Evolutionary conservation across 1,284 basidiomycete species (phyloP), one percentile per base, ranked within the genome.

Genomic region (Schizopora paradoxa): DNA sequence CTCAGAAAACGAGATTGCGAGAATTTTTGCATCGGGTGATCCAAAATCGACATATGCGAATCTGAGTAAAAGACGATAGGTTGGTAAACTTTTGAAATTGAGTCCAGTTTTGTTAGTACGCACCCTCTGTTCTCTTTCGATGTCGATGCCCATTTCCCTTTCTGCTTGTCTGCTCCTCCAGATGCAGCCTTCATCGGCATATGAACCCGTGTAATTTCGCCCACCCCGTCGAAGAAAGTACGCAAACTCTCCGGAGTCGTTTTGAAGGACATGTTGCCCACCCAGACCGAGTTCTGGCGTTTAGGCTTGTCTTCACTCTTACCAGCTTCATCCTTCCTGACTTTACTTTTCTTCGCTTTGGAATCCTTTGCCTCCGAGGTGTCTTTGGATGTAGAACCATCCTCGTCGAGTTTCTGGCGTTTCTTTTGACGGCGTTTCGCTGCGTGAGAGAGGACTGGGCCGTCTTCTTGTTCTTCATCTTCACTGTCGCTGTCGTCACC

Each of bases 31-130:
- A 25, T 90, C 88, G 1, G 76, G 69, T 1, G 82, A 83, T 1
- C 82, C 77, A 62, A 99, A 93, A 67, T 99, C 95, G 50, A 97
- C 83, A 67, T 98, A 98, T 21, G 94, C 95, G 63, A 93, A 99
- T 28, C 94, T 97, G 56, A 7, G 14, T 35, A 33, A 52, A 53
- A 51, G 54, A 43, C 18, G 34, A 34, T 6, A 36, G 33, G 11
- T 23, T 19, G 18, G 26, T 14, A 16, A 41, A n/a, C 13, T 28
- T 33, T 13, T 18, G 27, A 18, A 42, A 41, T 18, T 32, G 21
- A 45, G 33, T 18, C 26, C 23, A 22, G 34, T 21, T 14, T 14
- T 23, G 28, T 33, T 43, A 19, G 33, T 40, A 68, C 77, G 54
- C 50, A 86, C 82, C 84, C 82, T 58, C 76, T 72, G 61, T 86